Evolutionary conservation across 345 rosid genomes (phyloP).

Genomic region (Populus deltoides): DNA sequence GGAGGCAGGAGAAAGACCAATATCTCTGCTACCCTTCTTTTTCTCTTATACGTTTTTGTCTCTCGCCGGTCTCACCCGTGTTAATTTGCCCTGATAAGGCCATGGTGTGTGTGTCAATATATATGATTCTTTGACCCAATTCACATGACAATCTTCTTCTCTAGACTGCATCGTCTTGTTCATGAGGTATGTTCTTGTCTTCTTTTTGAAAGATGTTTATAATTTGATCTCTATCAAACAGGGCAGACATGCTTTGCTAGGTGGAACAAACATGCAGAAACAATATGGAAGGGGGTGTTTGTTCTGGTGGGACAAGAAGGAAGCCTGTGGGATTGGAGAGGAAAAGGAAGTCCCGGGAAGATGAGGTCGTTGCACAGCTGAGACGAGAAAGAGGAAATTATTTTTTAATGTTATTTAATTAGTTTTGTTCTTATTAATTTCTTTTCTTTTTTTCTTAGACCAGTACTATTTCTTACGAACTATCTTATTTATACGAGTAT

Average conservation of each 20-base stretch:
- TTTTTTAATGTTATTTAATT: no score
- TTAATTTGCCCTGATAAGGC: neutral
- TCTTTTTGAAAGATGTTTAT: neutral
- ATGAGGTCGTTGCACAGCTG: slow-evolving; percentile 33
- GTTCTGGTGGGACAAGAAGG: neutral
- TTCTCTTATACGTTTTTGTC: neutral
- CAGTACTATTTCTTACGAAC: no score
- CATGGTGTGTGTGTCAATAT: no score
- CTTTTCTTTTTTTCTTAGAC: no score
- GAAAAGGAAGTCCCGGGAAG: slow-evolving; percentile 32
- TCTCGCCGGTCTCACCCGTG: neutral
- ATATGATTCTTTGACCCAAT: neutral
- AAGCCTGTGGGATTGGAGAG: neutral
- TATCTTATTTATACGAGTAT: no score
- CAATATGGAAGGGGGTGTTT: neutral
- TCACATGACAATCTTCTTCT: neutral
- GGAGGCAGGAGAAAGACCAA: no score
- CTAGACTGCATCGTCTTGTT: no score
- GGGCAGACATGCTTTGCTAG: neutral
- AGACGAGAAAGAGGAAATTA: neutral
- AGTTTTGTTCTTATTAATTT: no score
- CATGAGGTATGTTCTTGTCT: neutral
- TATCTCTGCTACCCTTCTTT: neutral
- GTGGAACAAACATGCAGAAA: neutral
- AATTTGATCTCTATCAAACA: neutral